Evolutionary conservation across 2,329 filamentous ascomycete genomes (phyloP).

Genomic region (Alternaria panax): DNA sequence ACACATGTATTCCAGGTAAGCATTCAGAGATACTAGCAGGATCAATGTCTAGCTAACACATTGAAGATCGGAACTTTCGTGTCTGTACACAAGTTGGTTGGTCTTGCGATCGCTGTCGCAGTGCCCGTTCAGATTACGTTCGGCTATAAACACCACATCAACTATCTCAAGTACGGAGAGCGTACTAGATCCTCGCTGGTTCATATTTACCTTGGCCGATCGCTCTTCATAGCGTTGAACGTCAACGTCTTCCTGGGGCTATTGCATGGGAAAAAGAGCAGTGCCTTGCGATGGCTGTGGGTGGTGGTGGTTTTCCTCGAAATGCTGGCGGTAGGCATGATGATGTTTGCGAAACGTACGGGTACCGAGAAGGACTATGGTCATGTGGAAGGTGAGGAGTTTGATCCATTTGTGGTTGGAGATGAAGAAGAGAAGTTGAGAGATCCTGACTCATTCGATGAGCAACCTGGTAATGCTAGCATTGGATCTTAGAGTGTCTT

Average conservation of each 20-base stretch:
- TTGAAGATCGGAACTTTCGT: neutral
- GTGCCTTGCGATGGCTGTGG: neutral
- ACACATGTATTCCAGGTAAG: neutral
- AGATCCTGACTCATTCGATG: neutral
- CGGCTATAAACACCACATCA: neutral
- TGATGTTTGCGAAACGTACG: neutral
- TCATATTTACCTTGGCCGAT: neutral
- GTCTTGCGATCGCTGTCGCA: neutral
- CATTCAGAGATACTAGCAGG: neutral
- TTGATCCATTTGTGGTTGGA: neutral
- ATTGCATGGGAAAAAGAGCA: neutral
- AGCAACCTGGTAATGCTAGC: neutral
- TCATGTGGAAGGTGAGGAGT: neutral
- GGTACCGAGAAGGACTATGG: neutral
- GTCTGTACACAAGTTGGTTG: neutral
- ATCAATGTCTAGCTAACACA: neutral
- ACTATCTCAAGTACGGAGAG: neutral
- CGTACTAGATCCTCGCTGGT: neutral
- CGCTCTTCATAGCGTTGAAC: neutral
- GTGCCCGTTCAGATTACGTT: neutral
- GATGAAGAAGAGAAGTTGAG: neutral
- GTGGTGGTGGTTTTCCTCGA: neutral
- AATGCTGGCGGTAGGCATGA: neutral
- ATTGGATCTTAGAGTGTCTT: neutral
- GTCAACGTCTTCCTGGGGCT: neutral